A percentile compares a stretch with the other conserved stretches of the same genome.
These are phyloP conservation scores for Colletotrichum tropicicola DNA, from an alignment of 2,329 filamentous ascomycete species.

Conservation along the genomic window DNA sequence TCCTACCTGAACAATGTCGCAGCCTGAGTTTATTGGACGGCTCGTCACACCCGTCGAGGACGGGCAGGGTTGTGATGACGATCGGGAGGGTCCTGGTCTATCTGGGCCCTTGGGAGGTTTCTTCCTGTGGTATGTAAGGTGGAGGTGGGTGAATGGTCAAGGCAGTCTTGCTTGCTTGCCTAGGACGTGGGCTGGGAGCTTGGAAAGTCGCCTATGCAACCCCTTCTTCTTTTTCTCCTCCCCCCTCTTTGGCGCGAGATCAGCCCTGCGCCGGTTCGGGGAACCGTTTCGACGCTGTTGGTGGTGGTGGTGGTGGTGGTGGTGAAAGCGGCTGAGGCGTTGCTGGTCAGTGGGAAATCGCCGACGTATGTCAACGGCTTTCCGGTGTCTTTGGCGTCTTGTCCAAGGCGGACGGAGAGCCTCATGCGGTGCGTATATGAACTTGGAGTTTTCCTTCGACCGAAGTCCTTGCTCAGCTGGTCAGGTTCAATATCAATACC, in stretches of 20 bases:
- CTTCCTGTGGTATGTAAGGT: not conserved
- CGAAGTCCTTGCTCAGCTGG: too few relatives aligned
- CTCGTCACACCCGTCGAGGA: too few relatives aligned
- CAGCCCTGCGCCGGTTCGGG: not conserved
- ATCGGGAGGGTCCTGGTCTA: not conserved
- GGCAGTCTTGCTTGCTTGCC: not conserved
- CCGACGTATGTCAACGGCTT: not conserved
- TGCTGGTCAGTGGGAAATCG: not conserved
- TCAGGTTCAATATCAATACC: too few relatives aligned
- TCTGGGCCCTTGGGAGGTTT: not conserved
- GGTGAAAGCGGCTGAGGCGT: conserved; percentile 13
- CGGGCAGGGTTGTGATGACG: too few relatives aligned
- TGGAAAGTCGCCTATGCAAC: not conserved
- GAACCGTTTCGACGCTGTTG: not conserved
- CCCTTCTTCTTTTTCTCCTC: too few relatives aligned
- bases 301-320: too few relatives aligned
- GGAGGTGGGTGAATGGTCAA: not conserved
- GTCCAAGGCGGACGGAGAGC: not conserved
- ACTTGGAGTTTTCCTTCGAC: not conserved
- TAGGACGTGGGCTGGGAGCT: not conserved
- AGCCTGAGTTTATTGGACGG: not conserved
- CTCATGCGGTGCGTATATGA: conserved; percentile 4
- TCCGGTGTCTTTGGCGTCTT: not conserved
- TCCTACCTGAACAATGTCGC: not conserved
- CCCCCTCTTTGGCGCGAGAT: too few relatives aligned